Evolutionary conservation across 768 basidiomycete species (phyloP).

Genomic region (Lactifluus piperatus): DNA sequence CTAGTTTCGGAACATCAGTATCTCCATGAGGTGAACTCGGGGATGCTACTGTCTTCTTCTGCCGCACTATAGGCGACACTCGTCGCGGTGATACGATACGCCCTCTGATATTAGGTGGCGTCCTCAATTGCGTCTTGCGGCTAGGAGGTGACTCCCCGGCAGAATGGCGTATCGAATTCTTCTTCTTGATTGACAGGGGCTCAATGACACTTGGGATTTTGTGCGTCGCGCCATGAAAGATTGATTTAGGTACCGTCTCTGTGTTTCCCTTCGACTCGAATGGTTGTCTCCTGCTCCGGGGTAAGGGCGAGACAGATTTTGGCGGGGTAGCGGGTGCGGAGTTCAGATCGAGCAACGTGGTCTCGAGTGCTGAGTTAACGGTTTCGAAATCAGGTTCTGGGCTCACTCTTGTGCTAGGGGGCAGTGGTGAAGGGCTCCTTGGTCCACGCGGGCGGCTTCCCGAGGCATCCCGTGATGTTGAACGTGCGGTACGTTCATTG

Average conservation of each 20-base stretch:
- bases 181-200: conserved; percentile 82
- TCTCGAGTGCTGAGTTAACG: conserved; percentile 38
- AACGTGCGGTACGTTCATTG: conserved; percentile 33
- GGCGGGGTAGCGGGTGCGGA: conserved; percentile 23
- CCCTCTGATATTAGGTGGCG: conserved; percentile 32
- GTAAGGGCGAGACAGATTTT: conserved; percentile 41
- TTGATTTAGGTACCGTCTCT: conserved; percentile 44
- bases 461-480: conserved; percentile 38
- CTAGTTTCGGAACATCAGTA: conserved; percentile 38
- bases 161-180: conserved; percentile 49
- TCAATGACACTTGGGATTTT: conserved; percentile 44
- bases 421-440: conserved; percentile 65
- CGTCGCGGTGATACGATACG: conserved; percentile 21
- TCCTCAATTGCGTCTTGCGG: conserved; percentile 29
- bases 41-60: conserved; percentile 1
- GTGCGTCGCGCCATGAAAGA: conserved; percentile 24
- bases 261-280: conserved; percentile 46
- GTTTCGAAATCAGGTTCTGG: conserved; percentile 34
- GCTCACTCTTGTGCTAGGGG: conserved; percentile 35
- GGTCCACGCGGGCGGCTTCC: conserved; percentile 65
- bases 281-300: conserved; percentile 64
- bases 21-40: conserved; percentile 21
- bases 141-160: conserved; percentile 31
- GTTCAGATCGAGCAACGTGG: conserved; percentile 26
- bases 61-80: conserved; percentile 19